Evolutionary conservation across 805 yeast genomes (phyloP).

Genomic region (Kodamaea lidongshanica): DNA sequence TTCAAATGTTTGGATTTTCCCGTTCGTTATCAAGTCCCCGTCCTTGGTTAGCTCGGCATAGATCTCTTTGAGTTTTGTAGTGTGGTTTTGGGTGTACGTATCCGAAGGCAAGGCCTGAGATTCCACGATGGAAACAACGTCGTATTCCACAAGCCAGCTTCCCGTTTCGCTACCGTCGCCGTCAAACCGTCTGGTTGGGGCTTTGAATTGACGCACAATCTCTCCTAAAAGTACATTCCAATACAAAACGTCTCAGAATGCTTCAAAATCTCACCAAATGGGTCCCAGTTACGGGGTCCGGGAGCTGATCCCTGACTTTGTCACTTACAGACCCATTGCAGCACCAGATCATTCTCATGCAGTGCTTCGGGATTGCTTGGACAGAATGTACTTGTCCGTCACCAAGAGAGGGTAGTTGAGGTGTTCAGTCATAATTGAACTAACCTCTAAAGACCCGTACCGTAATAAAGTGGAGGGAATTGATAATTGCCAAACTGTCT

Average conservation of each 20-base stretch:
- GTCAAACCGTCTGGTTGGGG: conserved; percentile 51
- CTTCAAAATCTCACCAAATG: conserved; percentile 52
- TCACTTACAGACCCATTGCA: conserved; percentile 92
- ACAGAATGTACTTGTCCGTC: conserved; percentile 71
- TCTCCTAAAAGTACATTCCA: conserved; percentile 87
- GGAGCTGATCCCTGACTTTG: conserved; percentile 49
- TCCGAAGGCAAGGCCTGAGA: conserved; percentile 78
- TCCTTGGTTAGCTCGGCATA: conserved; percentile 27
- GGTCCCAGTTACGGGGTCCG: conserved; percentile 41
- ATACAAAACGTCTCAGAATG: conserved; percentile 36
- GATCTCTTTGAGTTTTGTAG: conserved; percentile 10
- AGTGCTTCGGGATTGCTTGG: conserved; percentile 63
- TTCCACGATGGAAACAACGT: conserved; percentile 74
- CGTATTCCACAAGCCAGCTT: conserved; percentile 49
- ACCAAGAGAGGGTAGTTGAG: conserved; percentile 81
- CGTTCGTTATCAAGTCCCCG: conserved; percentile 45
- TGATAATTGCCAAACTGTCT: conserved; percentile 82
- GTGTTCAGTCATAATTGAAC: conserved; percentile 89
- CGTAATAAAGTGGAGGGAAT: conserved; percentile 72
- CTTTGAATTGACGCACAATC: conserved; percentile 74
- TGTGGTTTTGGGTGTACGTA: conserved; percentile 40
- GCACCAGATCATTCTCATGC: conserved; percentile 94
- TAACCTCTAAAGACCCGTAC: conserved; percentile 70
- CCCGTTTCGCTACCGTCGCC: conserved; percentile 15
- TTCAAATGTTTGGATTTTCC: conserved; percentile 37